Evolutionary conservation across 2,329 filamentous ascomycete genomes (phyloP), one percentile per base, ranked within the genome.

Genomic region (Hypoxylon sp.): DNA sequence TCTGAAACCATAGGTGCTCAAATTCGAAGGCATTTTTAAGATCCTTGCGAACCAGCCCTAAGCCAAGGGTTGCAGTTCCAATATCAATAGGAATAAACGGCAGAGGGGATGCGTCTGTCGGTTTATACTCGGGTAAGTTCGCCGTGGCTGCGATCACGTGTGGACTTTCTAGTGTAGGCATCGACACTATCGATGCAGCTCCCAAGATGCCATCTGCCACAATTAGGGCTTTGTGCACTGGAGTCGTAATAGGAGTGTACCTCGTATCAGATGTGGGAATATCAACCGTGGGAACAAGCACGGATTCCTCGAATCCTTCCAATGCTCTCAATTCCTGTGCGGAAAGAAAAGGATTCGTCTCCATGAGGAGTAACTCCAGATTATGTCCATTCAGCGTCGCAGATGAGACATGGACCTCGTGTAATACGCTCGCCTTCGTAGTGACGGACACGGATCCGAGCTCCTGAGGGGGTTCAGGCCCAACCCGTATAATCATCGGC

Each of bases 221-320:
- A 9, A 98, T 74, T 14, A 98, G 80, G 0, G 91, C 89, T 76
- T 90, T 92, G 76, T 98, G 95, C 0, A 98, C 93, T 0, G 95
- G 94, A 48, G 93, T 93, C 5, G 89, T 88, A 45, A 96, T 84
- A 14, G 89, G 86, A 11, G 89, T 89, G 62, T 89, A 86, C 67
- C 89, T 84, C 7, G 87, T 88, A 66, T 84, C 85, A 13, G 91
- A 89, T 5, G 84, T 86, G 1, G 87, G 88, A 45, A 93, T 91
- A 19, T 92, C 89, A 34, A 97, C 86, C 0, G 85, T 85, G 2
- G 94, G 94, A 17, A 93, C 90, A n/a, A 97, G 85, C 11, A 94
- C 82, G 0, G 88, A 84, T 68, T 94, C 91, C 65, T 87, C 84
- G 3, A 88, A 81, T 9, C 81, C 81, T 57, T 84, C 77, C 49